Base-by-base conservation (phyloP, 2,329 filamentous ascomycete species). In the Colletotrichum siamense region DNA sequence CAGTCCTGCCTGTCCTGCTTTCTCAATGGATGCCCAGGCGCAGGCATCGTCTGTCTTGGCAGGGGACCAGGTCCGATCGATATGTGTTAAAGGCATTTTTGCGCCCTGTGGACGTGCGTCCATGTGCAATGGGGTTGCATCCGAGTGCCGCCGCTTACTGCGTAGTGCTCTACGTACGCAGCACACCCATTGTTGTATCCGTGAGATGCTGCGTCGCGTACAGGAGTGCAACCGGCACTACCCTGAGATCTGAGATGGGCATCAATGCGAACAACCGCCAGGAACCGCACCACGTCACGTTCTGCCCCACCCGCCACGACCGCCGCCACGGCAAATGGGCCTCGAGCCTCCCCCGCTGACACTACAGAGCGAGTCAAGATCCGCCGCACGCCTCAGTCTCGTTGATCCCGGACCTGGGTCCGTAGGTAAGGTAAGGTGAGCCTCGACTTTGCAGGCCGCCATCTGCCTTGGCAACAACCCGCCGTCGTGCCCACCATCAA, bases 181-280 rank as follows among this genome's bases (percentile, higher is more conserved):
- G 36, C 16, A 39, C 18, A 34, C 18, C 59, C 59, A 12, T 24
- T n/a, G 8, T 36, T 15, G 24, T 49, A 22, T 32, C 28, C 55
- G 61, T 13, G 61, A 61, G 39, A 62, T 66, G 69, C 28, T 30
- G 44, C 18, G 36, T 66, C 62, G 69, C 72, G 55, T 67, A 66
- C 49, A 62, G 26, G 28, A 66, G 36, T 55, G 68, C 36, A 55
- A 67, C 68, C 62, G 32, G 73, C 73, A 73, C 24, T 59, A 69
- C 57, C 69, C 57, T 69, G 73, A 69, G 64, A 69, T 69, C 39
- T 52, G 36, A 73, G 49, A 73, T 73, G 64, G 70, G n/a, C 64
- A 22, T 76, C 73, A 76, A 76, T 73, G 73, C 73, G 39, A 64
- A 52, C 15, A 30, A 34, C 32, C 44, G 55, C 26, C 30, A 71